Evolutionary conservation across 345 rosid species (phyloP), one percentile per base, ranked within the genome.

Genomic region (Rhodamnia rubescens): DNA sequence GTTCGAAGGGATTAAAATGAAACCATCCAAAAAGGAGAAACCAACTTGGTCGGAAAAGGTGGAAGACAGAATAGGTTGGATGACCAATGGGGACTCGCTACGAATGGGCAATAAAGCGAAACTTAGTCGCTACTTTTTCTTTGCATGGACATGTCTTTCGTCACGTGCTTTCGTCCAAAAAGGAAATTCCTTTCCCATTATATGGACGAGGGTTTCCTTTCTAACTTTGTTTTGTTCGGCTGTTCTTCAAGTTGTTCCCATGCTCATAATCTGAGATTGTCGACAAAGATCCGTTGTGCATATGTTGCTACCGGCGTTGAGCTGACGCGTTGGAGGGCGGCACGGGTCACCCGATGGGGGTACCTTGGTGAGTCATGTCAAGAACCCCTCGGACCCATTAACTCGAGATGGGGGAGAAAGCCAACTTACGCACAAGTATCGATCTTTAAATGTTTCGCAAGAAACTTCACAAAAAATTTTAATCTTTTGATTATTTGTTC

Each of bases 271-370:
- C 8, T 11, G 78, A 32, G 78, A 69, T 69, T 8, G 16, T 64
- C 11, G 44, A 7, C 32, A 8, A 4, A 32, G 12, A 8, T 20
- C 1, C 0, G 2, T 7, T 3, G 26, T 21, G 57, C 0, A 20
- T 7, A 6, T 21, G 57, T 21, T 21, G 22, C 21, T 8, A 8
- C 11, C 11, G 24, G 24, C 26, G 5, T 54, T 21, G 26, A 8
- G 24, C 57, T 3, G 26, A 21, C 26, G 26, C 4, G 26, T 8
- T 8, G 9, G 13, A 8, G 13, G 26, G 40, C 1, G 78, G 47
- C 78, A 36, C 24, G 3, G 18, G 24, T 69, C 24, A 10, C 78
- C 24, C 3, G 20, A n/a, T n/a, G n/a, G n/a, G n/a, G n/a, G n/a
- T n/a, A n/a, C n/a, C n/a, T n/a, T n/a, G n/a, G n/a, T n/a, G n/a